A percentile compares a stretch with the other conserved stretches of the same genome.
Evolutionary conservation across 139 green algal genomes (phyloP).

Genomic region (Coelastrella sp.): DNA sequence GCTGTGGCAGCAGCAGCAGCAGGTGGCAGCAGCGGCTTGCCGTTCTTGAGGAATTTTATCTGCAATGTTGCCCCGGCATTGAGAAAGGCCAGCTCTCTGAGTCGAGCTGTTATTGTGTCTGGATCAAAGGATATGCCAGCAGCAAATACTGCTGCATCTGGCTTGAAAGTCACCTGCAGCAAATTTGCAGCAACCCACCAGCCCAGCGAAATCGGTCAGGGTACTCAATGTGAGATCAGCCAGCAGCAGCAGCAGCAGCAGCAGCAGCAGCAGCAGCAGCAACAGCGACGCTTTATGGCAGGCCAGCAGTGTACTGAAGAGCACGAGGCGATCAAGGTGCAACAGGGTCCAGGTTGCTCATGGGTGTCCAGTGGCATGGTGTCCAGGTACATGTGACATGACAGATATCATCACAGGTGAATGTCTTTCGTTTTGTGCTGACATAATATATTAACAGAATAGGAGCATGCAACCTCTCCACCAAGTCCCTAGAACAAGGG

Average conservation of each 20-base stretch:
- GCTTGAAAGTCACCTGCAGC: constrained; percentile 85
- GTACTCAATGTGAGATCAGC: background rate
- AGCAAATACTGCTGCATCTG: constrained; percentile 86
- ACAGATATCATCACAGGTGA: no score
- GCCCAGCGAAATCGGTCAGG: background rate
- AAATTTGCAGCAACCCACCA: background rate
- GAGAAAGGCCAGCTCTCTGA: constrained; percentile 97
- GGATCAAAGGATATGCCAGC: constrained; percentile 76
- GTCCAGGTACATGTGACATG: no score
- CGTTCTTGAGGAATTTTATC: constrained; percentile 21
- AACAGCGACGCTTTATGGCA: background rate
- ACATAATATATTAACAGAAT: no score
- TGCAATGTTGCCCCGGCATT: constrained; percentile 66
- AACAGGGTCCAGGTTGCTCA: no score
- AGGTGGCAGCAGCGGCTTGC: background rate
- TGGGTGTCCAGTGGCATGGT: no score
- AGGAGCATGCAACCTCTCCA: no score
- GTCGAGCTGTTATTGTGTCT: constrained; percentile 81
- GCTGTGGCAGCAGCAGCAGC: background rate
- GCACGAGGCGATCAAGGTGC: no score
- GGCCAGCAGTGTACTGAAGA: no score
- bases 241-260: background rate
- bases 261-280: background rate
- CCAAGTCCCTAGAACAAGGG: background rate
- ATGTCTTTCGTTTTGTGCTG: no score